These are phyloP conservation scores for Cryphonectria carpinicola DNA, from an alignment of 2,329 filamentous ascomycete species.

Conservation along the genomic window DNA sequence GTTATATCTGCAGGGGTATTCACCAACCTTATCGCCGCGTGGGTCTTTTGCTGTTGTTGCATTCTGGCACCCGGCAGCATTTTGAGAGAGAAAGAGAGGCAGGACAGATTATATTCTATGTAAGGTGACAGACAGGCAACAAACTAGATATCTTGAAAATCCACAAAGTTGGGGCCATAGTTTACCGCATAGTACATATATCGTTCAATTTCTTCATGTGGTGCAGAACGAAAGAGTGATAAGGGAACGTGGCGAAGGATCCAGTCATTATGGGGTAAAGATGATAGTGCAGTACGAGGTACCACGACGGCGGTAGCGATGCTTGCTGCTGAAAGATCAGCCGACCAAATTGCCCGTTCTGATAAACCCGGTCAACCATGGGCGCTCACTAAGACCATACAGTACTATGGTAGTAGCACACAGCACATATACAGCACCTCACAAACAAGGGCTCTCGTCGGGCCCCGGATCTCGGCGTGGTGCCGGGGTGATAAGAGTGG, in stretches of 20 bases:
- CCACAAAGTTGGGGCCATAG: background rate
- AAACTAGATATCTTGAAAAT: background rate
- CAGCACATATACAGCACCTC: background rate
- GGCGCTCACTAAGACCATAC: background rate
- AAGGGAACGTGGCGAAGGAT: background rate
- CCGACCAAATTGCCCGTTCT: constrained; percentile 2
- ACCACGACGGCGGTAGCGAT: background rate
- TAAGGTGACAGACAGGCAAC: background rate
- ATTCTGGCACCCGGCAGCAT: background rate
- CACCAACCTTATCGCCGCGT: background rate
- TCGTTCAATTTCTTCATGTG: background rate
- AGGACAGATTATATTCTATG: background rate
- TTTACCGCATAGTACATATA: background rate
- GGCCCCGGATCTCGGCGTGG: background rate
- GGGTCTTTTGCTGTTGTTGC: constrained; percentile 3
- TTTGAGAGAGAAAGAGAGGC: background rate
- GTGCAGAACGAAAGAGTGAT: background rate
- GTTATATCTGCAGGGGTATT: background rate
- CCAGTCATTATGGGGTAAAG: background rate
- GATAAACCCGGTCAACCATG: background rate
- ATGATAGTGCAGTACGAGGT: background rate
- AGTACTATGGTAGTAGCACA: background rate
- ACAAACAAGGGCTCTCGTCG: background rate
- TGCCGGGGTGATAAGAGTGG: constrained; percentile 6
- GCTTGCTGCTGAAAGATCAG: background rate